A percentile compares a stretch with the other conserved stretches of the same genome.
phyloP scores from a whole-genome alignment of 2,329 filamentous ascomycete genomes.

The Penicillium sp. region DNA sequence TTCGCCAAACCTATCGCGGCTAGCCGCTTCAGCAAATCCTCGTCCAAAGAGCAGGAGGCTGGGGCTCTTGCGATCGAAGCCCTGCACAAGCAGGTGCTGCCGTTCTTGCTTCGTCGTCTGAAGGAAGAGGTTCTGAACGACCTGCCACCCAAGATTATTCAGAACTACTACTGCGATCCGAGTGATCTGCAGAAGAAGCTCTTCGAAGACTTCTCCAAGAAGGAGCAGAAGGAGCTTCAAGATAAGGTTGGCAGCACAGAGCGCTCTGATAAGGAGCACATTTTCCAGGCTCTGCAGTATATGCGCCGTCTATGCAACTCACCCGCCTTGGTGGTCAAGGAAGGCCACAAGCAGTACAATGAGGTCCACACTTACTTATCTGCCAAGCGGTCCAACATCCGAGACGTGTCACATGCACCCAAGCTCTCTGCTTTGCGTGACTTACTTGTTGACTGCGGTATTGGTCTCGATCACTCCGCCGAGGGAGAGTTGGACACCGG shows the following conservation, averaged over 20 bases:
- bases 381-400: conserved; percentile 78
- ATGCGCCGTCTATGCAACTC: conserved; percentile 99
- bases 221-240: conserved; percentile 85
- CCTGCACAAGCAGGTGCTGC: conserved; percentile 96
- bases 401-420: conserved; percentile 86
- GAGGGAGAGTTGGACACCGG: conserved; percentile 64
- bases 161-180: conserved; percentile 99
- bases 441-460: conserved; percentile 96
- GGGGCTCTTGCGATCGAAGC: conserved; percentile 96
- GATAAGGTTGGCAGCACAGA: conserved; percentile 83
- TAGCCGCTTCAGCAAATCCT: conserved; percentile 94
- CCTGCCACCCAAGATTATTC: conserved; percentile 94
- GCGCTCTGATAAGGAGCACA: conserved; percentile 95
- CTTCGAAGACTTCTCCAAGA: conserved; percentile 95
- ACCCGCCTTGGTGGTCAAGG: conserved; percentile 93
- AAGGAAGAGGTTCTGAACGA: conserved; percentile 98
- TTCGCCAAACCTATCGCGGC: conserved; percentile 96
- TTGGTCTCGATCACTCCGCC: conserved; percentile 71
- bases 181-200: conserved; percentile 93
- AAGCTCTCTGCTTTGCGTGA: conserved; percentile 91
- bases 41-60: conserved; percentile 96
- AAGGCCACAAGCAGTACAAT: conserved; percentile 86
- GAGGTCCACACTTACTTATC: conserved; percentile 81
- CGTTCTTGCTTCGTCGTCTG: conserved; percentile 91
- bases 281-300: conserved; percentile 98